Percentiles rank a stretch among this genome's conserved stretches.
These are phyloP conservation scores for Amylostereum areolatum DNA, from an alignment of 1,284 basidiomycete species.

Conservation along the genomic window DNA sequence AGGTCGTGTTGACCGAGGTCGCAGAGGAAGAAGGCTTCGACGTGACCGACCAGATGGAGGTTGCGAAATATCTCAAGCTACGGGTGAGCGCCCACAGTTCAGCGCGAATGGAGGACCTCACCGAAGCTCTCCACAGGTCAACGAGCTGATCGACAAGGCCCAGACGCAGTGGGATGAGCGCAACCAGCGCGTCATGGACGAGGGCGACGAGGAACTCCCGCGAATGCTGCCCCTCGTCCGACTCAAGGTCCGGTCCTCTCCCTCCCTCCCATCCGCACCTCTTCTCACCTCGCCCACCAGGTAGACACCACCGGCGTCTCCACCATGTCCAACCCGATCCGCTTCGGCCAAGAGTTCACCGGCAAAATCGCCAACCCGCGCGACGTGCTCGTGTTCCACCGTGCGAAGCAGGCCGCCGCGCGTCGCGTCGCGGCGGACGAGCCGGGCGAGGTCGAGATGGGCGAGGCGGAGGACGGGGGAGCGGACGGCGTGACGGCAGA, in stretches of 20 bases:
- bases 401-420: slow-evolving; percentile 61
- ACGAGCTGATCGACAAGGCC: slow-evolving; percentile 74
- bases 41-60: slow-evolving; percentile 73
- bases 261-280: slow-evolving; percentile 7
- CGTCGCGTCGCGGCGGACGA: slow-evolving; percentile 69
- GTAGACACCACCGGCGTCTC: slow-evolving; percentile 88
- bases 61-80: slow-evolving; percentile 73
- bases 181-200: slow-evolving; percentile 55
- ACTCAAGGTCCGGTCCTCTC: slow-evolving; percentile 80
- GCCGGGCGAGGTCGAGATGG: slow-evolving; percentile 38
- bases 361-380: slow-evolving; percentile 91
- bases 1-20: slow-evolving; percentile 69
- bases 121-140: slow-evolving; percentile 45
- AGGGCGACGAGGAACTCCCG: slow-evolving; percentile 64
- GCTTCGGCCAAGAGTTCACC: slow-evolving; percentile 94
- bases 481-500: slow-evolving; percentile 55
- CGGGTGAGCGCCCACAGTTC: slow-evolving; percentile 38
- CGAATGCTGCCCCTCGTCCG: slow-evolving; percentile 87
- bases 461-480: slow-evolving; percentile 19
- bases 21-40: slow-evolving; percentile 75
- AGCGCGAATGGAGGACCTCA: neutral
- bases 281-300: slow-evolving; percentile 26
- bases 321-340: slow-evolving; percentile 91
- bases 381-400: slow-evolving; percentile 88
- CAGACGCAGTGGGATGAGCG: slow-evolving; percentile 76